Percentiles rank a stretch among this genome's conserved stretches.
Evolutionary conservation across 208 protist genomes (phyloP).

Genomic region (Leptomonas seymouri): DNA sequence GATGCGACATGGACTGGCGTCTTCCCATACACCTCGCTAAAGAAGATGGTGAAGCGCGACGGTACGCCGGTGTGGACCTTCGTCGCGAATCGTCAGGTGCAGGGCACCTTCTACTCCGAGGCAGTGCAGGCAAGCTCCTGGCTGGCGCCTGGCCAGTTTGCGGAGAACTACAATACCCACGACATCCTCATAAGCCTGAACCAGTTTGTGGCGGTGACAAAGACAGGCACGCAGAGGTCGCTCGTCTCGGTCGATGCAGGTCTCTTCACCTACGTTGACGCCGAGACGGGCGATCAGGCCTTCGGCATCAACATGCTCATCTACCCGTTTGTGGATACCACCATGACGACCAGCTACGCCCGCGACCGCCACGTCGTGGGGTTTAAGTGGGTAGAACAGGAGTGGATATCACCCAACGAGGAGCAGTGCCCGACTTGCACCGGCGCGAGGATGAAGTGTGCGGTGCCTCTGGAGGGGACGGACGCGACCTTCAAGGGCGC

Average conservation of each 20-base stretch:
- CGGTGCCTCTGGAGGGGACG: conserved; percentile 27
- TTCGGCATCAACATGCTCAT: conserved; percentile 87
- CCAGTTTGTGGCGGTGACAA: conserved; percentile 58
- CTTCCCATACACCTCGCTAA: conserved; percentile 58
- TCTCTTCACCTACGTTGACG: conserved; percentile 67
- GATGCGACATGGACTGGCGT: conserved; percentile 80
- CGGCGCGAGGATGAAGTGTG: conserved; percentile 55
- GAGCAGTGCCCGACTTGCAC: conserved; percentile 77
- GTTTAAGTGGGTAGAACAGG: conserved; percentile 78
- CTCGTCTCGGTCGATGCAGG: conserved; percentile 73
- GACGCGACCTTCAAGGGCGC: conserved; percentile 50
- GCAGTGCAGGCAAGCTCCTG: conserved; percentile 69
- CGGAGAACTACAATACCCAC: conserved; percentile 49
- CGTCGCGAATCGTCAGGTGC: conserved; percentile 46
- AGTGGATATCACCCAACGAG: conserved; percentile 50
- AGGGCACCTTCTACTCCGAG: conserved; percentile 74
- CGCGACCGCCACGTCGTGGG: conserved; percentile 73
- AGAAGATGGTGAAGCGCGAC: conserved; percentile 42
- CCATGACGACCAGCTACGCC: conserved; percentile 62
- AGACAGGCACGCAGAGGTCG: conserved; percentile 25
- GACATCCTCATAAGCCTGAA: conserved; percentile 67
- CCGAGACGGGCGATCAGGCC: conserved; percentile 50
- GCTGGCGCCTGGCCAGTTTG: conserved; percentile 55
- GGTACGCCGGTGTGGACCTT: conserved; percentile 59
- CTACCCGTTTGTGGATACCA: conserved; percentile 62